These are phyloP conservation scores for Sugiyamaella paludigena DNA, from an alignment of 1,139 yeast species.

Conservation along the genomic window DNA sequence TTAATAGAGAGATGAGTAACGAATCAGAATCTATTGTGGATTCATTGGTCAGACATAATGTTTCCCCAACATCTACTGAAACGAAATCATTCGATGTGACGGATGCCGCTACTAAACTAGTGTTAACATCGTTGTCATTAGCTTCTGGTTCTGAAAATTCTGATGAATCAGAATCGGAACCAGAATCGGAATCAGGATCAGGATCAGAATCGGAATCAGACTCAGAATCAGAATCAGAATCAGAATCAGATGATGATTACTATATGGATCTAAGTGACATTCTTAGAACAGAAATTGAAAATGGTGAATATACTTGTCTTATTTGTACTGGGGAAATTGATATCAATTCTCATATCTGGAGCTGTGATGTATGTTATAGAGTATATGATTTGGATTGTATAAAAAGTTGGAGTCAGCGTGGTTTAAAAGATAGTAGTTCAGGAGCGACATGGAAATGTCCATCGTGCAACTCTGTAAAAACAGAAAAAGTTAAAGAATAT, in stretches of 20 bases:
- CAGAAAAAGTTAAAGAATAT: constrained; percentile 56
- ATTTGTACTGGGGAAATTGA: constrained; percentile 84
- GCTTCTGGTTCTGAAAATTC: no score
- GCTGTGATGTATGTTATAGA: constrained; percentile 68
- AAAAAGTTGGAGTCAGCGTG: constrained; percentile 75
- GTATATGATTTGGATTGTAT: constrained; percentile 83
- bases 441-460: constrained; percentile 77
- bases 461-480: constrained; percentile 62
- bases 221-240: constrained; percentile 2
- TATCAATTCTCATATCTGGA: constrained; percentile 65
- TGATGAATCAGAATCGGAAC: no score
- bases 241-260: constrained; percentile 8
- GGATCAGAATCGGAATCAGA: constrained; percentile 3
- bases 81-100: no score
- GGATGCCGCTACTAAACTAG: no score
- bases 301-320: constrained; percentile 71
- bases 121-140: no score
- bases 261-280: constrained; percentile 34
- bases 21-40: no score
- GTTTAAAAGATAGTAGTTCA: constrained; percentile 36
- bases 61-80: no score
- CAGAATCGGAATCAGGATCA: not conserved
- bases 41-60: no score
- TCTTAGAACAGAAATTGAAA: constrained; percentile 52
- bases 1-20: no score